phyloP scores from a whole-genome alignment of 768 basidiomycete genomes.

The Boletus speciosus region DNA sequence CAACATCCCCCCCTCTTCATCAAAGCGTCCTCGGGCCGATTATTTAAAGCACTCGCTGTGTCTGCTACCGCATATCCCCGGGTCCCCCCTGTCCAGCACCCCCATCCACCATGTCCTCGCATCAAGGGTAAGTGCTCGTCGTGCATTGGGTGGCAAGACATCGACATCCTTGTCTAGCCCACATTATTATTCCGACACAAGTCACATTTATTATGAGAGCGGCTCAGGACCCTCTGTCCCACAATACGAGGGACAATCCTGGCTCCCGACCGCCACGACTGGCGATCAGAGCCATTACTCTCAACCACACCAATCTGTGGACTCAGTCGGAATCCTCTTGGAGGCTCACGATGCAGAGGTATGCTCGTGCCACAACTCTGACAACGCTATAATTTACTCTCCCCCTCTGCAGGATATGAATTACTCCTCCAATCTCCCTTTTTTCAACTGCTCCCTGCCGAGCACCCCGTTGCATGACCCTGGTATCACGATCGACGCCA shows the following conservation, averaged over 20 bases:
- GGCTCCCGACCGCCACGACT: not conserved
- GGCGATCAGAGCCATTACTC: conserved; percentile 1
- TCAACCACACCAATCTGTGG: conserved; percentile 3
- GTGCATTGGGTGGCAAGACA: not conserved
- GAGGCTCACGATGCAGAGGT: conserved; percentile 6
- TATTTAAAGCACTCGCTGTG: conserved; percentile 24
- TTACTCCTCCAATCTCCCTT: not conserved
- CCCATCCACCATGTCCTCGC: conserved; percentile 20
- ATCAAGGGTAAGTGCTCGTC: conserved; percentile 14
- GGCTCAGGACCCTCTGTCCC: not conserved
- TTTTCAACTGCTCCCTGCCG: not conserved
- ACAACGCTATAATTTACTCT: not conserved
- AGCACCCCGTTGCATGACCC: not conserved
- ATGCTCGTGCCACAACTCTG: conserved; percentile 2
- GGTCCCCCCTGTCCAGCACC: conserved; percentile 1
- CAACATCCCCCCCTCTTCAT: conserved; percentile 15
- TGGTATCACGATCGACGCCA: not conserved
- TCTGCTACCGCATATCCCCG: conserved; percentile 1
- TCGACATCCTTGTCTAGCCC: conserved; percentile 10
- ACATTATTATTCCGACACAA: not conserved
- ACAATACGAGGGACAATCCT: conserved; percentile 1
- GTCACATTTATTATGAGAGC: conserved; percentile 3
- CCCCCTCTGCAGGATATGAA: conserved; percentile 4
- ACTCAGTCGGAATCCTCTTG: not conserved
- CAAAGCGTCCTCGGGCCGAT: conserved; percentile 19